phyloP scores from a whole-genome alignment of 306 rosid genomes.

The Alnus rubra region DNA sequence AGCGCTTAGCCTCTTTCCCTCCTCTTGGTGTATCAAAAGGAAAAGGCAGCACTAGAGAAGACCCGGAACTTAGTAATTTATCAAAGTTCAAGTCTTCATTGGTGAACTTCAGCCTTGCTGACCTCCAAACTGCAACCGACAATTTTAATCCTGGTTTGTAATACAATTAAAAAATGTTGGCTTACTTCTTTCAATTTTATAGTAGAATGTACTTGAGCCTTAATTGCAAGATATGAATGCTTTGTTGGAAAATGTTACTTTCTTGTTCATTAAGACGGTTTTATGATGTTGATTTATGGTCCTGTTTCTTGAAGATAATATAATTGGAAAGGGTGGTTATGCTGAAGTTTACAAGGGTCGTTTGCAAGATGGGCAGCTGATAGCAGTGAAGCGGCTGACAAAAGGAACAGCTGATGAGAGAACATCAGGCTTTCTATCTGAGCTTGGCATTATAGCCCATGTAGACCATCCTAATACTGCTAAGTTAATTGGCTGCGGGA shows the following conservation, averaged over 20 bases:
- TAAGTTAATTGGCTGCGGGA: constrained; percentile 70
- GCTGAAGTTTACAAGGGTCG: constrained; percentile 73
- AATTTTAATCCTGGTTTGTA: constrained; percentile 61
- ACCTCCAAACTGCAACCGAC: constrained; percentile 59
- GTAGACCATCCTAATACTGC: constrained; percentile 75
- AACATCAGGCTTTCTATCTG: constrained; percentile 62
- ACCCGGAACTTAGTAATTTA: constrained; percentile 28
- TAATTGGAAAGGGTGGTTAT: constrained; percentile 81
- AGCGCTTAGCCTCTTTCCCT: constrained; percentile 52
- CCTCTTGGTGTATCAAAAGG: constrained; percentile 46
- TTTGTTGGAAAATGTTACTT: constrained; percentile 5
- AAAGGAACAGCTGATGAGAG: constrained; percentile 62
- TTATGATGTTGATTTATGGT: constrained; percentile 16
- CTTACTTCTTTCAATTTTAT: not conserved
- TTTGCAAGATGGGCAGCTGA: constrained; percentile 59
- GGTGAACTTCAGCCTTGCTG: constrained; percentile 49
- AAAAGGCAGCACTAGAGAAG: constrained; percentile 54
- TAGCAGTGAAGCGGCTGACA: constrained; percentile 64
- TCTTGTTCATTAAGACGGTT: constrained; percentile 16
- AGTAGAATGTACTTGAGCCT: not conserved
- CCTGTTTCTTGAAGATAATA: constrained; percentile 45
- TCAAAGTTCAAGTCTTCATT: constrained; percentile 50
- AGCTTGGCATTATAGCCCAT: constrained; percentile 73
- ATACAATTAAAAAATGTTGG: not conserved
- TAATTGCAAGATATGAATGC: not conserved